Conservation (phyloP, 257 asterid genomes). For the Solanum clarkiae region DNA sequence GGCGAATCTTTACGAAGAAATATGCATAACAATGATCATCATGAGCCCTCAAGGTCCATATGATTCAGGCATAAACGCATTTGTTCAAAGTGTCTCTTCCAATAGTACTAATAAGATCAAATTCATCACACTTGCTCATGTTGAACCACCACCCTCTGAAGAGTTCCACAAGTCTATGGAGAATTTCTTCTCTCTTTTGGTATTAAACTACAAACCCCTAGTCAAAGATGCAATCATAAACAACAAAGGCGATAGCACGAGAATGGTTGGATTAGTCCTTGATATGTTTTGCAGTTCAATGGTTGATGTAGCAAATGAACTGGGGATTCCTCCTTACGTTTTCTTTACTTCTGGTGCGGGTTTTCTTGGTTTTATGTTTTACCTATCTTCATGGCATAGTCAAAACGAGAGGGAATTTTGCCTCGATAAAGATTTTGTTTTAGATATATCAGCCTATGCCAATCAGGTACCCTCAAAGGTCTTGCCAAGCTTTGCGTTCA, state of each 20-base stretch:
- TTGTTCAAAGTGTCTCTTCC: background rate
- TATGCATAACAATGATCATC: background rate
- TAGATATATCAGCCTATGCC: conserved; percentile 5
- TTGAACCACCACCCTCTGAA: background rate
- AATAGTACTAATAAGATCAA: background rate
- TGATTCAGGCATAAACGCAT: background rate
- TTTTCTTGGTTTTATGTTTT: conserved; percentile 5
- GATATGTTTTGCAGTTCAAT: conserved; percentile 27
- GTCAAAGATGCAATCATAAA: background rate
- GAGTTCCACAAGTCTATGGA: background rate
- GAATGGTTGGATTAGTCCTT: conserved; percentile 5
- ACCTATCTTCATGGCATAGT: background rate
- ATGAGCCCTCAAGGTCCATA: background rate
- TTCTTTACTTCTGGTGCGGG: conserved; percentile 30
- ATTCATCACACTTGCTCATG: background rate
- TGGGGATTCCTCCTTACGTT: conserved; percentile 18
- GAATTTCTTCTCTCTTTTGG: background rate
- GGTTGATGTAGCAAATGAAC: conserved; percentile 27
- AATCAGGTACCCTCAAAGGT: conserved; percentile 14
- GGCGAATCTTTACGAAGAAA: background rate
- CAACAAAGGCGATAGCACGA: background rate
- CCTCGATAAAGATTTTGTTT: background rate
- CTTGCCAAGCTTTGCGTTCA: background rate
- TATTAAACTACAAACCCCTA: background rate
- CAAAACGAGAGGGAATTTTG: conserved; percentile 2